Evolutionary conservation across 192 early-diverging fungal genomes (phyloP).

Genomic region (Backusella luteola): DNA sequence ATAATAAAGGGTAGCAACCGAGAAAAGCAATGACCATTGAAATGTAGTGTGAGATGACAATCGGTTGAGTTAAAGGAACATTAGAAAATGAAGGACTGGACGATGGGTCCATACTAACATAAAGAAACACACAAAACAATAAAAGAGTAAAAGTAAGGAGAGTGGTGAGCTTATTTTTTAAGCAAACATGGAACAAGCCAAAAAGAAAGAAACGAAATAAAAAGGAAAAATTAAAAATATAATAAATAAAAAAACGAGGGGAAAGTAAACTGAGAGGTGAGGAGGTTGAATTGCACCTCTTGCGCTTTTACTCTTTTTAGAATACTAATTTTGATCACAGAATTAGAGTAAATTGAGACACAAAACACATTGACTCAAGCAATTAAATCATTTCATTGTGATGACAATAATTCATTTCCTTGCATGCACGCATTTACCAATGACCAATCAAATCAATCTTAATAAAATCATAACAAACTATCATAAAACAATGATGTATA

Average conservation of each 20-base stretch:
- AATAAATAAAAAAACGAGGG: background rate
- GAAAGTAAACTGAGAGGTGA: conserved; percentile 3
- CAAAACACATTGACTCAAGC: too few relatives aligned
- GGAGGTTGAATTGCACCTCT: background rate
- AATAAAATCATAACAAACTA: background rate
- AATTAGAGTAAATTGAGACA: too few relatives aligned
- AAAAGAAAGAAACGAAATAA: background rate
- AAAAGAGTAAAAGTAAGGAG: background rate
- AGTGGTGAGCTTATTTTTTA: background rate
- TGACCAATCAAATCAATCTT: background rate
- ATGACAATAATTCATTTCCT: background rate
- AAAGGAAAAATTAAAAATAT: conserved; percentile 1
- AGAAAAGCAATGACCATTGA: conserved; percentile 42
- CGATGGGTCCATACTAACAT: conserved; percentile 15
- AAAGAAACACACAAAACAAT: background rate
- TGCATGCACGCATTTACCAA: background rate
- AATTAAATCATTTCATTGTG: background rate
- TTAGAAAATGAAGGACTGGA: conserved; percentile 18
- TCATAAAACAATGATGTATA: background rate
- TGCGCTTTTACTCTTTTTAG: background rate
- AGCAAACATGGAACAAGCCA: background rate
- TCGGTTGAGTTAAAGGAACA: conserved; percentile 34
- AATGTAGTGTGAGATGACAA: conserved; percentile 45
- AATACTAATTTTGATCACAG: background rate
- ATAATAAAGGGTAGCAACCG: conserved; percentile 37